Evolutionary conservation across 2,329 filamentous ascomycete genomes (phyloP).

Genomic region (Fusarium sulawesiense): DNA sequence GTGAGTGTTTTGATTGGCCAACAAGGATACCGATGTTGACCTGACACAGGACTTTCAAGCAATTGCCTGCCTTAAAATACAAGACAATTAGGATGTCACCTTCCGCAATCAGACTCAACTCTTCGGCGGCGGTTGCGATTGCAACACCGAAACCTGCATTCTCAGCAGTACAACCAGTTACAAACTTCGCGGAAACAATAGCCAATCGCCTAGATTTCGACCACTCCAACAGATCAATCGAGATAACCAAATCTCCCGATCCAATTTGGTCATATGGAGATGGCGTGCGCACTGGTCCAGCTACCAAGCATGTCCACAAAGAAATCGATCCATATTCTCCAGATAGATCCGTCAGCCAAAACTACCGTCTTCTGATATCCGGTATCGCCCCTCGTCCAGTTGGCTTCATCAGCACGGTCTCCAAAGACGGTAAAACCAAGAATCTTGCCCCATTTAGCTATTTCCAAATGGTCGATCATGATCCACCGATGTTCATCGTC

Average conservation of each 20-base stretch:
- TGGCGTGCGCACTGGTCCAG: constrained; percentile 43
- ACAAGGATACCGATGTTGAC: neutral
- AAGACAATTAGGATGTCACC: neutral
- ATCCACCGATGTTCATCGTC: constrained; percentile 84
- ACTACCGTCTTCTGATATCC: constrained; percentile 88
- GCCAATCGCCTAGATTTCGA: constrained; percentile 44
- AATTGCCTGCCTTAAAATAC: neutral
- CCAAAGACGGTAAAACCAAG: constrained; percentile 66
- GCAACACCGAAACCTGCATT: constrained; percentile 30
- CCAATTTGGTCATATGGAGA: constrained; percentile 62
- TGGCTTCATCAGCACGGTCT: constrained; percentile 65
- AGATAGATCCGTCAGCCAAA: constrained; percentile 74
- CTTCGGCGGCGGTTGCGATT: constrained; percentile 11
- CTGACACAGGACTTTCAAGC: neutral
- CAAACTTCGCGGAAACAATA: constrained; percentile 41
- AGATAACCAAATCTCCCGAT: constrained; percentile 50
- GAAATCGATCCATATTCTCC: constrained; percentile 82
- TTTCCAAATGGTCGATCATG: constrained; percentile 84
- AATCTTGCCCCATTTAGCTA: constrained; percentile 93
- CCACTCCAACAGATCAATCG: constrained; percentile 33
- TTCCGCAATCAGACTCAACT: constrained; percentile 21
- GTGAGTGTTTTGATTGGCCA: neutral
- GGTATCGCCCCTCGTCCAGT: constrained; percentile 84
- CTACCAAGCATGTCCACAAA: constrained; percentile 61
- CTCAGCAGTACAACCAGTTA: constrained; percentile 40